Base-by-base conservation (phyloP, 345 rosid genomes). In the Laguncularia racemosa region DNA sequence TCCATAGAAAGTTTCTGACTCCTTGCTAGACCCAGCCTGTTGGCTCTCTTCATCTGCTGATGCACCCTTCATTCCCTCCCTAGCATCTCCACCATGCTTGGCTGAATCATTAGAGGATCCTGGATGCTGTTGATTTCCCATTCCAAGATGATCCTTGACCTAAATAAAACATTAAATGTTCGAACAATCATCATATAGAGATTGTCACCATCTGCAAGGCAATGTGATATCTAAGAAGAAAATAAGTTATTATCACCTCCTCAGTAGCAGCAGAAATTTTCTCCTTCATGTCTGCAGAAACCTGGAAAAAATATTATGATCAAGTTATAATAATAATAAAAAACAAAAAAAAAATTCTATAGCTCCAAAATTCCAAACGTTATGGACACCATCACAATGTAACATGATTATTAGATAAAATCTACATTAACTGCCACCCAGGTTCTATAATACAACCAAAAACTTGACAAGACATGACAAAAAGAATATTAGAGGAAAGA, bases 201-300 rank as follows among this genome's bases (percentile, higher is more conserved):
- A 33, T 33, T 33, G 40, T 16, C 3, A 23, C 28, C 28, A 23
- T 23, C 28, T 23, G 28, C 28, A 23, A 23, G 28, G 26, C 9
- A 53, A 45, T 55, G 20, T 46, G 44, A 57, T 28, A 63, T 54
- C 1, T 56, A 48, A 44, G 54, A 53, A 48, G n/a, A 5, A 59
- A 10, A 47, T 21, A 14, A 26, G 56, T 16, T 5, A 65, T 17
- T 33, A 43, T 65, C 16, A 89, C 96, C 97, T 93, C 99, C 69
- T 89, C 96, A 60, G 81, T 76, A 53, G 97, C 89, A 62, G 95
- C 80, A 40, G 92, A 76, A 44, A 93, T 58, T 76, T 72, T 86
- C 70, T 89, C 99, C 68, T 84, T 86, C 60, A 85, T 67, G 67
- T 67, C 81, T 54, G 86, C 68, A 55, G 97, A 93, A 67, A 82